A percentile compares a stretch with the other conserved stretches of the same genome.
Conservation (phyloP, 345 rosid genomes). For the Firmiana major region DNA sequence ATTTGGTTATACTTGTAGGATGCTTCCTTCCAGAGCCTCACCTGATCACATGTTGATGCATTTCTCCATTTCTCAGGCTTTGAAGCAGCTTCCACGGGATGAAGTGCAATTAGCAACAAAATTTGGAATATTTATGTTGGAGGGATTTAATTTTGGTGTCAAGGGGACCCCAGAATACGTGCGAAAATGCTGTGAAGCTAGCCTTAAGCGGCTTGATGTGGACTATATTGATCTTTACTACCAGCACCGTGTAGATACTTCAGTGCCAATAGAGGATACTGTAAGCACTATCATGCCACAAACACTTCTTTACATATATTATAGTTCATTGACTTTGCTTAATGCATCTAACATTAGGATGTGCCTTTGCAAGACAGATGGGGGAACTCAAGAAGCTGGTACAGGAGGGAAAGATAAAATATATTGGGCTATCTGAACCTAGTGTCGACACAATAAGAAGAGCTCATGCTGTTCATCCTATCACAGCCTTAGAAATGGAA, state of each 20-base stretch:
- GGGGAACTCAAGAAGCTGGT: constrained; percentile 37
- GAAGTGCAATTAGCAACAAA: constrained; percentile 50
- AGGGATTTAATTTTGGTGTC: constrained; percentile 19
- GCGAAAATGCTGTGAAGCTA: constrained; percentile 51
- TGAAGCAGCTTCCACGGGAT: constrained; percentile 52
- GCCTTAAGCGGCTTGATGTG: constrained; percentile 42
- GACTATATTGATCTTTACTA: constrained; percentile 54
- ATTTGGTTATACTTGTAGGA: background rate
- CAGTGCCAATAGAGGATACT: constrained; percentile 53
- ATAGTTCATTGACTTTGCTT: background rate
- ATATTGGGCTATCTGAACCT: constrained; percentile 48
- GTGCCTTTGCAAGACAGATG: constrained; percentile 22
- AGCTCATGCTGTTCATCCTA: constrained; percentile 48
- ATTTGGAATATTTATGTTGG: constrained; percentile 27
- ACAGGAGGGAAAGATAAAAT: constrained; percentile 44
- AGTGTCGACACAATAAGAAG: constrained; percentile 39
- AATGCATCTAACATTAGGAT: background rate
- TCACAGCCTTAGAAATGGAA: constrained; percentile 46
- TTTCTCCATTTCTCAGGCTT: constrained; percentile 25
- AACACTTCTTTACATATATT: background rate
- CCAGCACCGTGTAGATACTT: constrained; percentile 52
- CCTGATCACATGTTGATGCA: background rate
- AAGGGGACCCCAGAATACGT: constrained; percentile 43
- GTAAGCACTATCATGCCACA: constrained; percentile 18
- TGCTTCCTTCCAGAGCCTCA: background rate